Evolutionary conservation across 108 stramenopile genomes (phyloP).

Genomic region (Cyclotella atomus): DNA sequence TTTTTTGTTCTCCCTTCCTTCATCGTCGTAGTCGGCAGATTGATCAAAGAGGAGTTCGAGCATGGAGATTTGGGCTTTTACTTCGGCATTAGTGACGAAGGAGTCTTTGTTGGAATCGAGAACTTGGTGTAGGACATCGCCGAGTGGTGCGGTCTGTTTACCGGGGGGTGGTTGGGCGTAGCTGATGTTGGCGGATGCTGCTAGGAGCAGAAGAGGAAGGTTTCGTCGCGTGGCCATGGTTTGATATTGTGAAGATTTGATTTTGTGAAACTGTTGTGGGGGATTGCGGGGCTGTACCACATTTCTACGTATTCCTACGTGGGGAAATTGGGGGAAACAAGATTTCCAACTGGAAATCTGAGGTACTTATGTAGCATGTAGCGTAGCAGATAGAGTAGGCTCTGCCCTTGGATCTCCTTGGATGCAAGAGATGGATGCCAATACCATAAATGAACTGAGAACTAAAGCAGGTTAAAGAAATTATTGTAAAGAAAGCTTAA

Average conservation of each 20-base stretch:
- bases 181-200: neutral
- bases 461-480: too few relatives aligned
- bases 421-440: too few relatives aligned
- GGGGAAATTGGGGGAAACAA: too few relatives aligned
- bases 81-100: conserved; percentile 27
- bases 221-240: neutral
- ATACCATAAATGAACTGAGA: too few relatives aligned
- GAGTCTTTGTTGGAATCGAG: conserved; percentile 39
- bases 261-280: neutral
- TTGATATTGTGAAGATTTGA: neutral
- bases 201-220: neutral
- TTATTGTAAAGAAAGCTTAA: too few relatives aligned
- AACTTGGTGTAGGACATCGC: conserved; percentile 20
- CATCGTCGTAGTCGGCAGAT: neutral
- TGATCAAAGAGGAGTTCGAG: conserved; percentile 18
- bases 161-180: neutral
- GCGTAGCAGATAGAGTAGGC: too few relatives aligned
- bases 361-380: too few relatives aligned
- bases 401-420: too few relatives aligned
- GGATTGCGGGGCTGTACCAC: neutral
- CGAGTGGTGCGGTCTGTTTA: conserved; percentile 8
- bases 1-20: conserved; percentile 8
- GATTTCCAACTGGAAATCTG: neutral
- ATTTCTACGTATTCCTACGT: neutral
- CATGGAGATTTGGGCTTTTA: conserved; percentile 17